Evolutionary conservation across 306 rosid genomes (phyloP).

Genomic region (Lagenaria siceraria): DNA sequence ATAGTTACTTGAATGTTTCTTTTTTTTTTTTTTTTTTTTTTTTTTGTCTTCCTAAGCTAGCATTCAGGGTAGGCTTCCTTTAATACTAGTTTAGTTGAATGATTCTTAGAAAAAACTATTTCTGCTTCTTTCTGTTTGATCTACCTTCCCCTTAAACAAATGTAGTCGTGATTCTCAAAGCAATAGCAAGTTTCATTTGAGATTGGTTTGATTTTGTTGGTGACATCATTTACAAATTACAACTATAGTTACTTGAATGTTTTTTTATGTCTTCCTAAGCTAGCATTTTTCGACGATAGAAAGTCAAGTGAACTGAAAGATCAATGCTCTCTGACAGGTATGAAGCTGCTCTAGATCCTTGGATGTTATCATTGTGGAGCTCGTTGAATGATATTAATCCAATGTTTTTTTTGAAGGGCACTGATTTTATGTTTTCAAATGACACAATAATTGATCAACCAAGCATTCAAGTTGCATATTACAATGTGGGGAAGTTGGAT

Average conservation of each 20-base stretch:
- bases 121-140: not conserved
- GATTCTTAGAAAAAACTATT: not conserved
- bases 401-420: conserved; percentile 50
- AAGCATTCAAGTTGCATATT: conserved; percentile 47
- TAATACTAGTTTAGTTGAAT: not conserved
- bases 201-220: not conserved
- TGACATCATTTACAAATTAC: not conserved
- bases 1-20: not conserved
- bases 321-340: conserved; percentile 27
- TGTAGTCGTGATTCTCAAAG: not conserved
- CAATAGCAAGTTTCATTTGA: not conserved
- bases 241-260: not conserved
- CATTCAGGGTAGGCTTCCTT: conserved; percentile 63
- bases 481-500: conserved; percentile 27
- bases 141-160: not conserved
- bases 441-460: conserved; percentile 48
- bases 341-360: conserved; percentile 91
- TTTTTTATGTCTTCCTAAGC: not conserved
- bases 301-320: not conserved
- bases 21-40: too few species aligned
- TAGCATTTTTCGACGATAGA: not conserved
- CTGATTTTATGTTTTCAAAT: conserved; percentile 32
- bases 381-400: conserved; percentile 36
- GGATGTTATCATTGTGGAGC: conserved; percentile 77
- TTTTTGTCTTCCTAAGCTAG: too few species aligned